A percentile compares a stretch with the other conserved stretches of the same genome.
Evolutionary conservation across 1,284 basidiomycete genomes (phyloP).

Genomic region (Apiotrichum siamense): DNA sequence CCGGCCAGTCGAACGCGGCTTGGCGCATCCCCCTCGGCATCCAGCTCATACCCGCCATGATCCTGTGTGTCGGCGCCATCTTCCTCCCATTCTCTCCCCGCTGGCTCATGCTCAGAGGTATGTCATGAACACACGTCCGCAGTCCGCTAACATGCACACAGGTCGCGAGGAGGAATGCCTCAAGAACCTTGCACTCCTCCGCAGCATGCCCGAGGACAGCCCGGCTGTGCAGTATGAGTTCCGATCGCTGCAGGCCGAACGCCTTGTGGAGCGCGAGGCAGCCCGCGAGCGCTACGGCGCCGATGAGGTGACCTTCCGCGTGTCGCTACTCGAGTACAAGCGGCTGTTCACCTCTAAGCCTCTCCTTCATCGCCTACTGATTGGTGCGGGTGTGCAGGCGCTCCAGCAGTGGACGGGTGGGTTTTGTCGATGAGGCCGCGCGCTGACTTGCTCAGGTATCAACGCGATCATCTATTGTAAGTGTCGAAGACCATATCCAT

Average conservation of each 20-base stretch:
- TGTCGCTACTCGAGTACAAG: conserved; percentile 10
- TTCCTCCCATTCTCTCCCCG: conserved; percentile 29
- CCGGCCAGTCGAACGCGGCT: conserved; percentile 26
- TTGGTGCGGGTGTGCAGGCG: conserved; percentile 14
- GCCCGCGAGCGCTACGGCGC: not conserved
- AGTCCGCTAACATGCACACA: conserved; percentile 8
- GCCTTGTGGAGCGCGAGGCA: conserved; percentile 8
- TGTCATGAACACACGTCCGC: not conserved
- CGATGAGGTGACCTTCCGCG: conserved; percentile 2
- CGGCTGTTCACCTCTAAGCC: conserved; percentile 10
- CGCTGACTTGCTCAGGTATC: too few species aligned
- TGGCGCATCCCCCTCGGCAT: conserved; percentile 24
- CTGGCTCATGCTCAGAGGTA: conserved; percentile 20
- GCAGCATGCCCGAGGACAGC: conserved; percentile 17
- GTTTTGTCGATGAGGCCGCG: too few species aligned
- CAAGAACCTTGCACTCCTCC: conserved; percentile 23
- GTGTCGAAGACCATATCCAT: too few species aligned
- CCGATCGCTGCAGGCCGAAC: conserved; percentile 33
- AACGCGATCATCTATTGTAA: too few species aligned
- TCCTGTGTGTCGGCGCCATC: conserved; percentile 21
- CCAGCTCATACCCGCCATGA: conserved; percentile 35
- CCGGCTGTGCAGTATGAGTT: conserved; percentile 25
- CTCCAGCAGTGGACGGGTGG: conserved; percentile 18
- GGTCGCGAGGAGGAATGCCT: conserved; percentile 27
- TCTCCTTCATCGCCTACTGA: conserved; percentile 16